These are phyloP conservation scores for Albatrellus ellisii DNA, from an alignment of 768 basidiomycete genomes.

Conservation along the genomic window DNA sequence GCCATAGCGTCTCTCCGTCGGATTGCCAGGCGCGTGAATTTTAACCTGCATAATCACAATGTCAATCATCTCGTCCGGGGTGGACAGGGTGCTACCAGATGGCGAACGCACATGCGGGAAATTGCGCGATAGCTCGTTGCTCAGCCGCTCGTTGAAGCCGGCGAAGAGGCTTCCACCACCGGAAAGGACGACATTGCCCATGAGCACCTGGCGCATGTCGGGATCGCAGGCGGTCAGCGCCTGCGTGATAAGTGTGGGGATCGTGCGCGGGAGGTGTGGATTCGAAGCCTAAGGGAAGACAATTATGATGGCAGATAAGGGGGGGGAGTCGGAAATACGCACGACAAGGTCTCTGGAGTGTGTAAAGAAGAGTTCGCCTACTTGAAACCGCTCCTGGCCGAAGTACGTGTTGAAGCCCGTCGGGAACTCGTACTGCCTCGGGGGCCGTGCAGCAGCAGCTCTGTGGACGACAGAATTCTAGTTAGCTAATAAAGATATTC, in stretches of 20 bases:
- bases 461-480: slow-evolving; percentile 25
- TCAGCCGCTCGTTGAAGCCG: slow-evolving; percentile 77
- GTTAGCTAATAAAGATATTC: background rate
- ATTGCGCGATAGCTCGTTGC: slow-evolving; percentile 57
- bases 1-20: slow-evolving; percentile 80
- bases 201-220: slow-evolving; percentile 80
- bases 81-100: background rate
- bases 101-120: slow-evolving; percentile 60
- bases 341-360: slow-evolving; percentile 33
- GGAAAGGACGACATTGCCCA: slow-evolving; percentile 91
- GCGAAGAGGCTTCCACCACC: slow-evolving; percentile 83
- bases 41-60: slow-evolving; percentile 45
- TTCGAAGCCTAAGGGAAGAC: slow-evolving; percentile 29
- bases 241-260: slow-evolving; percentile 65
- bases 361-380: slow-evolving; percentile 84
- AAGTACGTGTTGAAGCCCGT: slow-evolving; percentile 84
- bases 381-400: slow-evolving; percentile 64
- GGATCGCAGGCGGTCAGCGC: slow-evolving; percentile 80
- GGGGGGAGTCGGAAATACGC: slow-evolving; percentile 2
- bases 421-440: slow-evolving; percentile 85
- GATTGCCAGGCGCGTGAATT: slow-evolving; percentile 86
- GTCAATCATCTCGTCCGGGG: too few relatives aligned
- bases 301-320: background rate
- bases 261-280: slow-evolving; percentile 57
- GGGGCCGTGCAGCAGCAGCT: slow-evolving; percentile 39